These are phyloP conservation scores for Boletus rufocinnamomeus DNA, from an alignment of 768 basidiomycete genomes.

Conservation along the genomic window DNA sequence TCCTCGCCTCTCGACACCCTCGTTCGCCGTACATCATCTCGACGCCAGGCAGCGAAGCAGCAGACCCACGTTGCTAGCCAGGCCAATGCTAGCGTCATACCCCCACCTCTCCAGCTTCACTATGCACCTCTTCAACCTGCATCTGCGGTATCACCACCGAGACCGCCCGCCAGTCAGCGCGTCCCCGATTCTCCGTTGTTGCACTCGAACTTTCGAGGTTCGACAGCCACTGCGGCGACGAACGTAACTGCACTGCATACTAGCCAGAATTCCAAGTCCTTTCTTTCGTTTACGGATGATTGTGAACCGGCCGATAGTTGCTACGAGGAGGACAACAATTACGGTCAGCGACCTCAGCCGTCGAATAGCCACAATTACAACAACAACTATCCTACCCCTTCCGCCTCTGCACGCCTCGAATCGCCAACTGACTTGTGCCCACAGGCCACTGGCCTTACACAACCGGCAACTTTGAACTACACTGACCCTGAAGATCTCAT, in stretches of 20 bases:
- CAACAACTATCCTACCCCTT: constrained; percentile 3
- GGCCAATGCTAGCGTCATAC: background rate
- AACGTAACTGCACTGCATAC: constrained; percentile 13
- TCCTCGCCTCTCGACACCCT: constrained; percentile 63
- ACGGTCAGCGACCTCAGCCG: constrained; percentile 13
- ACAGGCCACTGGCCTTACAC: constrained; percentile 7
- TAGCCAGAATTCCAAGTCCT: constrained; percentile 27
- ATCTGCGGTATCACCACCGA: constrained; percentile 12
- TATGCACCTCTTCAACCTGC: constrained; percentile 1
- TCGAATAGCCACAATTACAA: constrained; percentile 3
- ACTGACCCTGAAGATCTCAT: constrained; percentile 17
- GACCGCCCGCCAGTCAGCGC: constrained; percentile 5
- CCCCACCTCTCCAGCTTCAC: constrained; percentile 17
- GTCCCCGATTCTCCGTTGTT: constrained; percentile 49
- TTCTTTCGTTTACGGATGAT: constrained; percentile 33
- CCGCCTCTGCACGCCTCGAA: background rate
- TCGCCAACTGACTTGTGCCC: constrained; percentile 21
- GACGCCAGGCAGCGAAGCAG: constrained; percentile 29
- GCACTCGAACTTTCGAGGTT: constrained; percentile 49
- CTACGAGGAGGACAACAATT: constrained; percentile 48
- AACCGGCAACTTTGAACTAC: constrained; percentile 6
- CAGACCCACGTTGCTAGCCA: constrained; percentile 2
- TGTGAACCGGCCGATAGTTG: constrained; percentile 35
- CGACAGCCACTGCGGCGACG: constrained; percentile 40
- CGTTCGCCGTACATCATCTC: constrained; percentile 54